Percentiles rank a stretch among this genome's conserved stretches.
Evolutionary conservation across 1,284 basidiomycete species (phyloP).

Genomic region (Apiotrichum gracile): DNA sequence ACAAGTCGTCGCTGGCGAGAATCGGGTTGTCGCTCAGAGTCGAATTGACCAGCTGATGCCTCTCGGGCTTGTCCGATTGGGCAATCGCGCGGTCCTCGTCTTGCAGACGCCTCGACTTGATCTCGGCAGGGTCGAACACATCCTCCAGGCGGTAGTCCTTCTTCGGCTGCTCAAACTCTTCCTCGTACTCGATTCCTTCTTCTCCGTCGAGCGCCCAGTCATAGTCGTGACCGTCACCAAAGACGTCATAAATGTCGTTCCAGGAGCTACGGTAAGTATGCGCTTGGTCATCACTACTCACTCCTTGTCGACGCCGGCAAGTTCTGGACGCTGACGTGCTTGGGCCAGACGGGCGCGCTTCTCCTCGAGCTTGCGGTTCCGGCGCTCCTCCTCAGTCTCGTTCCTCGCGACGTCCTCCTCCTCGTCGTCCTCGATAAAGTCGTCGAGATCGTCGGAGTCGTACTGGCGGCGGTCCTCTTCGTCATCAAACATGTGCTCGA

Average conservation of each 20-base stretch:
- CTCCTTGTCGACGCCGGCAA: conserved; percentile 81
- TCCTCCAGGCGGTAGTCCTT: conserved; percentile 80
- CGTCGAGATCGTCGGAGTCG: conserved; percentile 56
- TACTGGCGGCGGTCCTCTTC: conserved; percentile 46
- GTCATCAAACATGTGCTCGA: conserved; percentile 45
- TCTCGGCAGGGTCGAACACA: conserved; percentile 97
- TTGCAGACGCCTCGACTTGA: conserved; percentile 81
- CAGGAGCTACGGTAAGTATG: conserved; percentile 62
- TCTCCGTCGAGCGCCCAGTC: conserved; percentile 86
- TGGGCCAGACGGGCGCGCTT: conserved; percentile 60
- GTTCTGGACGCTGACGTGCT: conserved; percentile 63
- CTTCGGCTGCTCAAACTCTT: conserved; percentile 56
- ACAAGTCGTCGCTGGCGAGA: conserved; percentile 55
- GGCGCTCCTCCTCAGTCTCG: conserved; percentile 68
- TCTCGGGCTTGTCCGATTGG: conserved; percentile 84
- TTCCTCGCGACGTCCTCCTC: conserved; percentile 51
- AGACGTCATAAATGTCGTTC: conserved; percentile 95
- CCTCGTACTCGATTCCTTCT: conserved; percentile 59
- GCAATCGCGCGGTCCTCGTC: conserved; percentile 93
- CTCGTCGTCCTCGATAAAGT: conserved; percentile 88
- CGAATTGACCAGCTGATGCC: conserved; percentile 90
- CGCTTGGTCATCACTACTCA: conserved; percentile 49
- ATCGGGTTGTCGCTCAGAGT: conserved; percentile 66
- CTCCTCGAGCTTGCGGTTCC: conserved; percentile 66
- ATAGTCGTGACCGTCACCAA: conserved; percentile 94